Conservation (phyloP, 805 yeast species). For the Spathaspora arborariae region DNA sequence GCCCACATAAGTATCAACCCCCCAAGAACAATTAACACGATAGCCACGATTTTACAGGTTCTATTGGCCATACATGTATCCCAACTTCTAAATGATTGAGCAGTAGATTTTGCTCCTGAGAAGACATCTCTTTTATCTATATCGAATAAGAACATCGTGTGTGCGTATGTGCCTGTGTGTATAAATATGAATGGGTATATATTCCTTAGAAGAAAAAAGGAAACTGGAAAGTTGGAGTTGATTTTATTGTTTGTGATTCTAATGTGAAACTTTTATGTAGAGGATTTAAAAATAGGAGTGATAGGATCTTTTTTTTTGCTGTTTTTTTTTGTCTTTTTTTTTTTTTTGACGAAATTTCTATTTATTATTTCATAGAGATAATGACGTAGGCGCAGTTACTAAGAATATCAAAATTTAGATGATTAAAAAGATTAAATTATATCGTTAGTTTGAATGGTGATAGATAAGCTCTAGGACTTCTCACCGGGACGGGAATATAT, state of each 20-base stretch:
- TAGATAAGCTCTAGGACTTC: no score
- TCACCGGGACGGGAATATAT: no score
- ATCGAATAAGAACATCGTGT: not conserved
- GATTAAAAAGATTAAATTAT: no score
- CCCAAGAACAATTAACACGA: constrained; percentile 65
- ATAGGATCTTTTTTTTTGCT: not conserved
- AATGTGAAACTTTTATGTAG: not conserved
- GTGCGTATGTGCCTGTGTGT: not conserved
- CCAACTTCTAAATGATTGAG: constrained; percentile 63
- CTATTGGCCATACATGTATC: constrained; percentile 76
- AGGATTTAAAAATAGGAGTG: not conserved
- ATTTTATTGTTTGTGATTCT: not conserved
- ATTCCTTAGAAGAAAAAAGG: not conserved
- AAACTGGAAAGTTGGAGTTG: not conserved
- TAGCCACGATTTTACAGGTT: constrained; percentile 72
- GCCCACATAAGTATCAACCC: constrained; percentile 53
- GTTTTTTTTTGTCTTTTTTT: not conserved
- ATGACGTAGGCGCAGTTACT: no score
- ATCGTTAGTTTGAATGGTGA: no score
- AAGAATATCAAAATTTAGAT: no score
- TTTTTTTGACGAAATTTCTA: no score
- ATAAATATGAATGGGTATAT: not conserved
- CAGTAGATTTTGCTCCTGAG: constrained; percentile 23
- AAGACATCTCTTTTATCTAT: constrained; percentile 9
- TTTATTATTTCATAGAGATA: no score